Conservation (phyloP, 1,284 basidiomycete species). For the Cryptococcus sp. region DNA sequence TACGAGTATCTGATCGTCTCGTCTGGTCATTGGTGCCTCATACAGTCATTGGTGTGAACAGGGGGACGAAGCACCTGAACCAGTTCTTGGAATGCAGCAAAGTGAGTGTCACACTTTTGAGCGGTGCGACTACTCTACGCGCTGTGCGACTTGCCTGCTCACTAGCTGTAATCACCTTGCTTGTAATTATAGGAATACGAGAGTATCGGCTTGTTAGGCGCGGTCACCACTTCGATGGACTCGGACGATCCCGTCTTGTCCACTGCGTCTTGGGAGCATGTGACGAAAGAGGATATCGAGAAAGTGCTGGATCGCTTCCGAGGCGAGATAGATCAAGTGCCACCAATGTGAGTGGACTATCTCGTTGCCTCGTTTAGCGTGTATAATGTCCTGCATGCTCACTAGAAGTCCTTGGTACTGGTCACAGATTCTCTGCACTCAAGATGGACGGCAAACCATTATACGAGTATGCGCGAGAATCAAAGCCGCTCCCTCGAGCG, state of each 20-base stretch:
- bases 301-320: constrained; percentile 72
- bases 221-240: constrained; percentile 94
- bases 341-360: constrained; percentile 74
- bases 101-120: constrained; percentile 56
- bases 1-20: neutral
- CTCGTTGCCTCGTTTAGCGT: too few relatives aligned
- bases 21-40: neutral
- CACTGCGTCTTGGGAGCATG: constrained; percentile 76
- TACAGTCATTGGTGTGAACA: constrained; percentile 84
- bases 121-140: neutral
- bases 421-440: constrained; percentile 87
- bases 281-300: constrained; percentile 77
- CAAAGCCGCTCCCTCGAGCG: constrained; percentile 85
- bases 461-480: constrained; percentile 93
- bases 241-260: constrained; percentile 77
- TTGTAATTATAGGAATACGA: constrained; percentile 73
- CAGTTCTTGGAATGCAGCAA: constrained; percentile 90
- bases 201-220: constrained; percentile 87
- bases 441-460: constrained; percentile 97
- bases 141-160: too few relatives aligned
- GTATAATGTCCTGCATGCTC: neutral
- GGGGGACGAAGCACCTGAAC: constrained; percentile 83
- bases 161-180: neutral
- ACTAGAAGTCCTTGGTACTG: constrained; percentile 42
- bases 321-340: constrained; percentile 85